Evolutionary conservation across 139 green algal species (phyloP).

Genomic region (Chlorella sp.): DNA sequence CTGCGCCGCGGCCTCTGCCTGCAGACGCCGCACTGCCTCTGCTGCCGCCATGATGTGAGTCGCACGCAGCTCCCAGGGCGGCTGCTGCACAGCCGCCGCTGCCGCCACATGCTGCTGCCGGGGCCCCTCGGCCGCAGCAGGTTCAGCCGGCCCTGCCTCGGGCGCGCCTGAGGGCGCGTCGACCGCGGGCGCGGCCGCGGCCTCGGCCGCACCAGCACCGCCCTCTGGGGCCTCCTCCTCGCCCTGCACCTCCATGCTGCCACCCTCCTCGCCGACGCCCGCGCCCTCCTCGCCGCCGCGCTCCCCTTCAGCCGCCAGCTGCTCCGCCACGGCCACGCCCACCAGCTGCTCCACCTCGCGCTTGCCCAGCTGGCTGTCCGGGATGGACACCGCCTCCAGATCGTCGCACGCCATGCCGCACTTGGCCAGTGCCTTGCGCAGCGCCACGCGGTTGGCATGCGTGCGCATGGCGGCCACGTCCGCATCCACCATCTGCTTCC

Average conservation of each 20-base stretch:
- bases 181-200: background rate
- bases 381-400: constrained; percentile 30
- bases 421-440: constrained; percentile 31
- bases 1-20: constrained; percentile 18
- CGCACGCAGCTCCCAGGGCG: constrained; percentile 3
- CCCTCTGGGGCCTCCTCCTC: background rate
- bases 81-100: background rate
- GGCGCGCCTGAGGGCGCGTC: background rate
- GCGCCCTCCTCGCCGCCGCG: background rate
- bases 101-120: background rate
- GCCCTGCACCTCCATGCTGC: background rate
- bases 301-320: constrained; percentile 10
- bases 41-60: constrained; percentile 24
- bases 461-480: constrained; percentile 43
- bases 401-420: constrained; percentile 40
- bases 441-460: constrained; percentile 38
- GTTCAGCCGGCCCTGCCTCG: background rate
- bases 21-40: constrained; percentile 17
- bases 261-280: background rate
- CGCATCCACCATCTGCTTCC: constrained; percentile 52
- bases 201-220: background rate
- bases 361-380: constrained; percentile 31
- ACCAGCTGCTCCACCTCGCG: constrained; percentile 54
- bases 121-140: background rate
- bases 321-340: constrained; percentile 22